Conservation (phyloP, 495 filamentous ascomycete genomes). For the Tuber calosporum region DNA sequence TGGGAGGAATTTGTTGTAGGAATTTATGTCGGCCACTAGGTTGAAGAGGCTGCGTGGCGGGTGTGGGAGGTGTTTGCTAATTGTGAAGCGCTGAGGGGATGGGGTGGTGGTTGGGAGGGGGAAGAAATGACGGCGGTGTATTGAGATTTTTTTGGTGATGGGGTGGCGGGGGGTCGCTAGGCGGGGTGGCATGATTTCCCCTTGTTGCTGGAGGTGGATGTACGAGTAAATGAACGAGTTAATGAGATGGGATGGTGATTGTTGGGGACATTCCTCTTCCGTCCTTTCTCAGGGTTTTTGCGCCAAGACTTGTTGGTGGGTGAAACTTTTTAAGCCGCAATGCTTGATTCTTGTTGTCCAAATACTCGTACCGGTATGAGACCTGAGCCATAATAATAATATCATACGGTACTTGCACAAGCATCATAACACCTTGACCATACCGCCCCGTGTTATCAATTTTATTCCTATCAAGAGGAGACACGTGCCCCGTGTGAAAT, state of each 20-base stretch:
- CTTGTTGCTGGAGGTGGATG: too few species aligned
- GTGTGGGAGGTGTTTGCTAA: constrained; percentile 75
- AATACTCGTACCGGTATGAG: neutral
- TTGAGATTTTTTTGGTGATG: neutral
- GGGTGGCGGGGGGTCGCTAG: constrained; percentile 13
- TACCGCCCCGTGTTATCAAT: neutral
- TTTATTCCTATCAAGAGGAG: too few species aligned
- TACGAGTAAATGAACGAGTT: too few species aligned
- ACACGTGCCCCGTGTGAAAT: neutral
- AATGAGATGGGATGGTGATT: neutral
- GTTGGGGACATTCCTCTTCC: neutral
- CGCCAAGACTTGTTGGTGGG: neutral
- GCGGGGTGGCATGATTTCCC: constrained; percentile 23
- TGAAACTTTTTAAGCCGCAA: neutral
- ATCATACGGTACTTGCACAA: too few species aligned
- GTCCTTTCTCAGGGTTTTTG: neutral
- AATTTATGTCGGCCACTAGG: constrained; percentile 74
- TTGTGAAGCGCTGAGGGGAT: constrained; percentile 55
- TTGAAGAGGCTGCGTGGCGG: constrained; percentile 60
- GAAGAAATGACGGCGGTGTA: constrained; percentile 41
- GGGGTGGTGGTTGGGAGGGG: constrained; percentile 43
- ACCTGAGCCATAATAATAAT: too few species aligned
- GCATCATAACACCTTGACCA: neutral
- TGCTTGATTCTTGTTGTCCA: neutral
- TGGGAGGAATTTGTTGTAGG: constrained; percentile 75